Evolutionary conservation across 1,284 basidiomycete genomes (phyloP).

Genomic region (Ustilago lituana): DNA sequence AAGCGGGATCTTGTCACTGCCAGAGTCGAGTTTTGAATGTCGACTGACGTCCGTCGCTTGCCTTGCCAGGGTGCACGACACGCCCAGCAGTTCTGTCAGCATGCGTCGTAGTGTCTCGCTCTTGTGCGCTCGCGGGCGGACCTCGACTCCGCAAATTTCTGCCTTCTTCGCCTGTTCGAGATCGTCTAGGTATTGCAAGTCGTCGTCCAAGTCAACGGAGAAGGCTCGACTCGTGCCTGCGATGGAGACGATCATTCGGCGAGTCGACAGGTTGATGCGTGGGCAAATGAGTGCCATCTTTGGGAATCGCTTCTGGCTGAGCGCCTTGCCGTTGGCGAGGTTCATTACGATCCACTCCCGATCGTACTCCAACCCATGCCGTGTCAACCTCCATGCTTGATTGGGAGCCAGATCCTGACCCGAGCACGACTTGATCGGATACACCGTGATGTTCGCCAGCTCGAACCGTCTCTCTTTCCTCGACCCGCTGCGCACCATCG

Average conservation of each 20-base stretch:
- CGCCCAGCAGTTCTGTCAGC: conserved; percentile 38
- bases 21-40: conserved; percentile 32
- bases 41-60: conserved; percentile 22
- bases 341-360: conserved; percentile 55
- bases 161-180: not conserved
- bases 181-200: conserved; percentile 18
- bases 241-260: conserved; percentile 23
- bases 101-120: conserved; percentile 17
- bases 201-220: conserved; percentile 18
- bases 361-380: conserved; percentile 46
- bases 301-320: conserved; percentile 50
- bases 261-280: conserved; percentile 17
- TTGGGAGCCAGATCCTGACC: conserved; percentile 30
- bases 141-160: conserved; percentile 28
- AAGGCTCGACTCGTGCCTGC: not conserved
- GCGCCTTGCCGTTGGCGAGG: conserved; percentile 38
- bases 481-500: not conserved
- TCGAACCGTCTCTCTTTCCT: conserved; percentile 9
- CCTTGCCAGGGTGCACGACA: conserved; percentile 42
- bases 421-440: conserved; percentile 56
- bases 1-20: conserved; percentile 40
- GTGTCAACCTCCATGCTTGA: conserved; percentile 39
- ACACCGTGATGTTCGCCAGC: conserved; percentile 41
- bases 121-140: conserved; percentile 27
- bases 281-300: conserved; percentile 55